These are phyloP conservation scores for Fraxinus floribunda DNA, from an alignment of 305 asterid species.

Conservation along the genomic window DNA sequence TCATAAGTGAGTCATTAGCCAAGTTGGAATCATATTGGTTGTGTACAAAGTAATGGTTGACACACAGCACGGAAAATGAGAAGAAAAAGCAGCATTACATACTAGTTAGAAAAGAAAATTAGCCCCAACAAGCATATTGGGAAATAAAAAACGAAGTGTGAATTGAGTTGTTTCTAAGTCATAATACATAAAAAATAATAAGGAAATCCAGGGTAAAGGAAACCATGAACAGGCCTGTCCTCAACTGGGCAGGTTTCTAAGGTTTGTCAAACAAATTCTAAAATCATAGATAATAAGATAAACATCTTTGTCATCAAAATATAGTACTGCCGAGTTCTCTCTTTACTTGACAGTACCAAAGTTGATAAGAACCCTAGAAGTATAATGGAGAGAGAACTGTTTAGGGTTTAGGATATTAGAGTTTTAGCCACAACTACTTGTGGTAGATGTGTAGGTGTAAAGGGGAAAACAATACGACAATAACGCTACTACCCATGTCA, in stretches of 20 bases:
- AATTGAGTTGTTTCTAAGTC: background rate
- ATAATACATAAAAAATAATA: background rate
- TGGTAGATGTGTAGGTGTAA: background rate
- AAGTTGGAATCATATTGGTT: background rate
- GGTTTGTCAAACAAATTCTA: background rate
- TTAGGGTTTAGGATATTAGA: background rate
- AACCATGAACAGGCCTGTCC: background rate
- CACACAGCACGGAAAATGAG: background rate
- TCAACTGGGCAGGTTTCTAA: background rate
- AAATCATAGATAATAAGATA: background rate
- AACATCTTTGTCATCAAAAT: background rate
- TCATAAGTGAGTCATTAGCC: background rate
- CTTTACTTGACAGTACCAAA: background rate
- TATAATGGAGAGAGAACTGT: background rate
- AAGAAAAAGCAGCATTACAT: background rate
- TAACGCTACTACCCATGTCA: background rate
- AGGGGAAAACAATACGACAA: background rate
- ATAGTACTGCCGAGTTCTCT: background rate
- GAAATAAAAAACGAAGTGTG: background rate
- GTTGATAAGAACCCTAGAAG: background rate
- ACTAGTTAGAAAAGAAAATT: background rate
- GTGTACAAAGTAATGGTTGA: background rate
- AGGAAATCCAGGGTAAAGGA: background rate
- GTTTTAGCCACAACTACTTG: background rate
- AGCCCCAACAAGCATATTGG: background rate